phyloP scores from a whole-genome alignment of 352 stramenopile genomes.

The Phytophthora quininea region DNA sequence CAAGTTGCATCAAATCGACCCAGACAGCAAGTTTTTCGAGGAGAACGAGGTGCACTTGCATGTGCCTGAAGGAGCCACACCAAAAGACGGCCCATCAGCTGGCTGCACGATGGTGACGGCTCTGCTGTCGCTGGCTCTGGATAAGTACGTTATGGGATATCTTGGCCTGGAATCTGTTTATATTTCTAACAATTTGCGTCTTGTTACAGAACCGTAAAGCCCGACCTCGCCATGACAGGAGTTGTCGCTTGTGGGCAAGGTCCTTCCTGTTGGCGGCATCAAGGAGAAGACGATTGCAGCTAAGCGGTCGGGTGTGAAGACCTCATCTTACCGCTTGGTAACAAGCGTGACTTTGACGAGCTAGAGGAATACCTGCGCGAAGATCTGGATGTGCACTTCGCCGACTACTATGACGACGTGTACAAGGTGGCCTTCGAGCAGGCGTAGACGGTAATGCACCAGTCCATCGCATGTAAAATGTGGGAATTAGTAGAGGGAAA shows the following conservation, averaged over 20 bases:
- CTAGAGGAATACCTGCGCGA: slow-evolving; percentile 97
- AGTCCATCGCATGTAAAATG: neutral
- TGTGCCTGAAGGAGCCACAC: slow-evolving; percentile 97
- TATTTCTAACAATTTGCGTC: slow-evolving; percentile 17
- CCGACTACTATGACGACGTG: slow-evolving; percentile 97
- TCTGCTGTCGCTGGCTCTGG: slow-evolving; percentile 94
- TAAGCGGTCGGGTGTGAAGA: slow-evolving; percentile 94
- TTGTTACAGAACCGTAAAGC: slow-evolving; percentile 84
- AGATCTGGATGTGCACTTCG: slow-evolving; percentile 96
- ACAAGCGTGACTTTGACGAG: slow-evolving; percentile 97
- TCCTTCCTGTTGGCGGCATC: slow-evolving; percentile 98
- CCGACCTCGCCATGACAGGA: slow-evolving; percentile 98
- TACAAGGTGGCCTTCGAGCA: slow-evolving; percentile 94
- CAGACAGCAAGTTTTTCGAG: slow-evolving; percentile 95
- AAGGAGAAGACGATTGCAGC: slow-evolving; percentile 99
- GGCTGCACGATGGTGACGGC: slow-evolving; percentile 98
- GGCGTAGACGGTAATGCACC: slow-evolving; percentile 18
- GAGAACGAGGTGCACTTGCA: slow-evolving; percentile 97
- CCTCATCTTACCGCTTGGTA: slow-evolving; percentile 94
- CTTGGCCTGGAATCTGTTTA: neutral
- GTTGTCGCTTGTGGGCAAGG: slow-evolving; percentile 97
- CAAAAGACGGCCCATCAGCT: slow-evolving; percentile 98
- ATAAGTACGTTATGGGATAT: slow-evolving; percentile 63
- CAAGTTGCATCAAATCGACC: slow-evolving; percentile 69
- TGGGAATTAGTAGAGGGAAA: neutral